phyloP scores from a whole-genome alignment of 352 stramenopile species.

The Pythium guiyangense region DNA sequence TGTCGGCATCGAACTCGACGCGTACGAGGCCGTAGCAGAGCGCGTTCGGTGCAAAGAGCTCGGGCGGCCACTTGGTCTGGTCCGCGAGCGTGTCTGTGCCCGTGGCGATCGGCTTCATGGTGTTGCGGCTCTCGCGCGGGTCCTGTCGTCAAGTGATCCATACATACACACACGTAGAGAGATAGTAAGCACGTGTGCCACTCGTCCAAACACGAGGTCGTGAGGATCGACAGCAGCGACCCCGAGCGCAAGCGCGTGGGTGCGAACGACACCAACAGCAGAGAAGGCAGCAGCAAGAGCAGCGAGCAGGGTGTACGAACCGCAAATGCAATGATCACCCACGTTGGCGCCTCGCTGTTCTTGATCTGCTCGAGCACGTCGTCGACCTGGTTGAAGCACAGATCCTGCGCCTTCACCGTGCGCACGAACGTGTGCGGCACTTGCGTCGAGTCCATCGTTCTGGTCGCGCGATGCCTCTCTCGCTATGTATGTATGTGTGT shows the following conservation, averaged over 20 bases:
- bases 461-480: too few species aligned
- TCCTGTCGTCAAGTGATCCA: constrained; percentile 29
- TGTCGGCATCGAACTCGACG: constrained; percentile 62
- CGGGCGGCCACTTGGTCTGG: constrained; percentile 58
- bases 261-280: neutral
- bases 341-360: constrained; percentile 55
- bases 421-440: constrained; percentile 80
- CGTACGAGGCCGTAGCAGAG: constrained; percentile 82
- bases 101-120: constrained; percentile 64
- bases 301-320: constrained; percentile 25
- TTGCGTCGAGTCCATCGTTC: constrained; percentile 34
- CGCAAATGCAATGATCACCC: constrained; percentile 73
- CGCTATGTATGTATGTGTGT: neutral
- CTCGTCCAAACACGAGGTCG: neutral
- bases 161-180: neutral
- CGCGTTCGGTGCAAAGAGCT: constrained; percentile 73
- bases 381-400: constrained; percentile 77
- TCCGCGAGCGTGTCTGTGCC: constrained; percentile 68
- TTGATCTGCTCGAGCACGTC: constrained; percentile 64
- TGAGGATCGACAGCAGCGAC: neutral
- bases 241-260: neutral
- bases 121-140: constrained; percentile 75
- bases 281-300: neutral
- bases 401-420: constrained; percentile 74
- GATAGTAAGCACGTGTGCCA: neutral